Evolutionary conservation across 2,329 filamentous ascomycete species (phyloP).

Genomic region (Plectosphaerella plurivora): DNA sequence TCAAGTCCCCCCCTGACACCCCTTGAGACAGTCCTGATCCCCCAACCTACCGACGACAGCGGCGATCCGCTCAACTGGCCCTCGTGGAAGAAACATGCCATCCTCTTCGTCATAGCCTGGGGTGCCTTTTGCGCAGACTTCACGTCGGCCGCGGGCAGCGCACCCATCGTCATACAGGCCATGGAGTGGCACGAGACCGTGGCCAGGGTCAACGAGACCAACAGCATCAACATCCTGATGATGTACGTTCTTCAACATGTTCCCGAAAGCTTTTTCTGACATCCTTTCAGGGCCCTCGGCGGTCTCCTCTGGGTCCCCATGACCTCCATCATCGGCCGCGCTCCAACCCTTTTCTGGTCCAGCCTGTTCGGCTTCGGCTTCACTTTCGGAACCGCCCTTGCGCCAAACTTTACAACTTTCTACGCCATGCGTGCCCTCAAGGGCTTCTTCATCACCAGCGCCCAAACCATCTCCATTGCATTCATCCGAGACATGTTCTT

Average conservation of each 20-base stretch:
- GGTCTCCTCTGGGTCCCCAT: conserved; percentile 17
- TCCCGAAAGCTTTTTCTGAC: not conserved
- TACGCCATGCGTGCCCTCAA: conserved; percentile 18
- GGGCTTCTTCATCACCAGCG: conserved; percentile 42
- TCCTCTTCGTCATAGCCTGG: conserved; percentile 12
- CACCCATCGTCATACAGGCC: conserved; percentile 13
- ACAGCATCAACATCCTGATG: conserved; percentile 9
- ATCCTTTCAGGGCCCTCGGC: conserved; percentile 9
- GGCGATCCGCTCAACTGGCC: conserved; percentile 16
- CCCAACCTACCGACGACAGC: conserved; percentile 12
- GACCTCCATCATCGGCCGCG: conserved; percentile 14
- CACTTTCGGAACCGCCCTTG: conserved; percentile 16
- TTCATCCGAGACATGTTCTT: conserved; percentile 57
- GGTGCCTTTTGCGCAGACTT: conserved; percentile 14
- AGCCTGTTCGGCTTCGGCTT: conserved; percentile 16
- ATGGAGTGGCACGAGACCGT: conserved; percentile 28
- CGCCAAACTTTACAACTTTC: conserved; percentile 16
- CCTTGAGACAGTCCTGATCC: conserved; percentile 11
- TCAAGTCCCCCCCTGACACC: not conserved
- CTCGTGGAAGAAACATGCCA: conserved; percentile 13
- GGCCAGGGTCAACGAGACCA: conserved; percentile 20
- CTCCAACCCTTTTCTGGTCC: conserved; percentile 20
- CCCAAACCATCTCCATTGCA: conserved; percentile 41
- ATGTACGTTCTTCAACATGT: not conserved
- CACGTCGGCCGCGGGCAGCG: conserved; percentile 13